A percentile compares a stretch with the other conserved stretches of the same genome.
phyloP scores from a whole-genome alignment of 2,329 filamentous ascomycete species.

The Ampelomyces quisqualis region DNA sequence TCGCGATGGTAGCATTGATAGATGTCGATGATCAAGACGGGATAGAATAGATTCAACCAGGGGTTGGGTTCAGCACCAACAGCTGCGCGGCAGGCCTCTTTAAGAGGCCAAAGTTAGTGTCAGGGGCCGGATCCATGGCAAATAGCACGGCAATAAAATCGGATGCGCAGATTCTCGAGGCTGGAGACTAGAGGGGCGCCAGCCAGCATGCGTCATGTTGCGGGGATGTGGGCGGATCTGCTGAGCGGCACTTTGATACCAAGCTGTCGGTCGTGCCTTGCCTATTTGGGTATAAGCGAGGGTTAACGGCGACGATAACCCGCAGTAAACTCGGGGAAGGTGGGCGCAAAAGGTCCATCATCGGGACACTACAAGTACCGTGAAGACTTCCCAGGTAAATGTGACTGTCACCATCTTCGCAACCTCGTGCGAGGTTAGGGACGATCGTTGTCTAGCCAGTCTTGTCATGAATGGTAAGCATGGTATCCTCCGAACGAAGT shows the following conservation, averaged over 20 bases:
- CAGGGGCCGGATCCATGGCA: slow-evolving; percentile 24
- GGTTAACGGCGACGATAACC: background rate
- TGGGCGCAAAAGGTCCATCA: too few species aligned
- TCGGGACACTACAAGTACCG: background rate
- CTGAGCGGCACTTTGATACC: slow-evolving; percentile 26
- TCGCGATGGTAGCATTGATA: slow-evolving; percentile 5
- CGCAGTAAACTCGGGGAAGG: slow-evolving; percentile 1
- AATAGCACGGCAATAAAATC: slow-evolving; percentile 28
- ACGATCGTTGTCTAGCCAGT: background rate
- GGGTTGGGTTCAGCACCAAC: slow-evolving; percentile 13
- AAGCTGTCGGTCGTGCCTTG: slow-evolving; percentile 6
- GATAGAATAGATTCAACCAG: slow-evolving; percentile 9
- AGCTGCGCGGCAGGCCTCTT: slow-evolving; percentile 10
- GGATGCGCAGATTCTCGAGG: slow-evolving; percentile 19
- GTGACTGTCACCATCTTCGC: background rate
- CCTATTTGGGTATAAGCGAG: background rate
- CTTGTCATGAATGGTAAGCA: too few species aligned
- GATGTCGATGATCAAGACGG: slow-evolving; percentile 7
- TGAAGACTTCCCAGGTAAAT: slow-evolving; percentile 1
- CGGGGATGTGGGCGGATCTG: slow-evolving; percentile 28
- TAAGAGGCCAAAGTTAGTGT: slow-evolving; percentile 16
- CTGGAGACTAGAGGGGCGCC: slow-evolving; percentile 13
- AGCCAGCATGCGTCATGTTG: slow-evolving; percentile 27
- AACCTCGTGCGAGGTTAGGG: slow-evolving; percentile 1
- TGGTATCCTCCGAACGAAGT: background rate